Conservation (phyloP, 2,329 filamentous ascomycete species). For the Aurifilum marmelostoma region DNA sequence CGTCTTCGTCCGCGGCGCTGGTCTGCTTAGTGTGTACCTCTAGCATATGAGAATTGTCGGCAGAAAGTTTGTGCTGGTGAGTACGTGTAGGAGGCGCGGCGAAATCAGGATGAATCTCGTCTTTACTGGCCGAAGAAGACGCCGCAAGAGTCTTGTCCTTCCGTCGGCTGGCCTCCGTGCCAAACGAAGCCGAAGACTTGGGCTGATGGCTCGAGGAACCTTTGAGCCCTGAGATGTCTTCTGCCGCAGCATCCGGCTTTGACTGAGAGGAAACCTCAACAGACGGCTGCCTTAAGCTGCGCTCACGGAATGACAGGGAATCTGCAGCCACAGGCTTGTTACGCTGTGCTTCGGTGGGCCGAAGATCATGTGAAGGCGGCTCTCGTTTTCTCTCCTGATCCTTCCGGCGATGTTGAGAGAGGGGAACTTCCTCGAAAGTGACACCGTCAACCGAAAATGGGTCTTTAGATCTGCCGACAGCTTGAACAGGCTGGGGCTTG, state of each 20-base stretch:
- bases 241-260: background rate
- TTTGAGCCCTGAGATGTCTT: background rate
- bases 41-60: background rate
- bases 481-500: background rate
- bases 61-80: background rate
- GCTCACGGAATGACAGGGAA: background rate
- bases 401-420: background rate
- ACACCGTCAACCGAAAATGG: background rate
- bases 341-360: background rate
- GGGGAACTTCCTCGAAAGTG: background rate
- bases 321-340: background rate
- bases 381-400: background rate
- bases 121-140: background rate
- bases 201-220: background rate
- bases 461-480: background rate
- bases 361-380: background rate
- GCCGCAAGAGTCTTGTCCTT: background rate
- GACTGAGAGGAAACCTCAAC: background rate
- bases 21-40: background rate
- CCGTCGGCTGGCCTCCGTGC: background rate
- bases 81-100: background rate
- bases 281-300: conserved; percentile 1
- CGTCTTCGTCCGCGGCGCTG: background rate
- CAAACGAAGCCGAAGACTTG: background rate
- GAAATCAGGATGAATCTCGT: background rate